Conservation (phyloP, 306 rosid genomes). For the Inga oerstediana region DNA sequence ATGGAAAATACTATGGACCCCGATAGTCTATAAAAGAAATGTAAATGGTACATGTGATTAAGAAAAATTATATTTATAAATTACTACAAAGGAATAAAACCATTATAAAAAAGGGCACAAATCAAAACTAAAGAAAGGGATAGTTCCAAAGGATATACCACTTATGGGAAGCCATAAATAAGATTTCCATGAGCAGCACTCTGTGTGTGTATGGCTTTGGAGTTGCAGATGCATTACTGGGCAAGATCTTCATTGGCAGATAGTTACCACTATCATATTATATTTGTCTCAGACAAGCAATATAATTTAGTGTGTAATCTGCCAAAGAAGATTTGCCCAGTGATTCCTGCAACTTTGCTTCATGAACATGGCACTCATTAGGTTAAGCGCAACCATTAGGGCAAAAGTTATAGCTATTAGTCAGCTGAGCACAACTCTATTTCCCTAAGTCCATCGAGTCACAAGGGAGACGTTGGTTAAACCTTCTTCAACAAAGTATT, state of each 20-base stretch:
- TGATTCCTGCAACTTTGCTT: slow-evolving; percentile 43
- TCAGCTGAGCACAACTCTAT: no score
- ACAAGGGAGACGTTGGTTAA: no score
- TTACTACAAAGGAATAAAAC: background rate
- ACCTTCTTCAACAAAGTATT: background rate
- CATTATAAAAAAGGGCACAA: background rate
- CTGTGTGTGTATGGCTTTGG: background rate
- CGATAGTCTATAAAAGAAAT: background rate
- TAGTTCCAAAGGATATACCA: slow-evolving; percentile 61
- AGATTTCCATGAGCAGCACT: background rate
- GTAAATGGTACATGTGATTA: background rate
- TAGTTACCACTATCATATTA: slow-evolving; percentile 24
- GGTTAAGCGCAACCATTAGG: background rate
- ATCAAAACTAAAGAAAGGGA: slow-evolving; percentile 29
- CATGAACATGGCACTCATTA: background rate
- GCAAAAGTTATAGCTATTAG: no score
- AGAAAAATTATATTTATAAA: background rate
- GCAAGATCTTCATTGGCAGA: slow-evolving; percentile 65
- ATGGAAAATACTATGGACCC: background rate
- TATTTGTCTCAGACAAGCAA: background rate
- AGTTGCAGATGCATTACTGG: slow-evolving; percentile 62
- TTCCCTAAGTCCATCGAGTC: no score
- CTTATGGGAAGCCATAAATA: slow-evolving; percentile 38
- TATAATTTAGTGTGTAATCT: slow-evolving; percentile 33
- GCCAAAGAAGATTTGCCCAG: slow-evolving; percentile 85